Evolutionary conservation across 441 rosid genomes (phyloP), one percentile per base, ranked within the genome.

Genomic region (Eruca vesicaria): DNA sequence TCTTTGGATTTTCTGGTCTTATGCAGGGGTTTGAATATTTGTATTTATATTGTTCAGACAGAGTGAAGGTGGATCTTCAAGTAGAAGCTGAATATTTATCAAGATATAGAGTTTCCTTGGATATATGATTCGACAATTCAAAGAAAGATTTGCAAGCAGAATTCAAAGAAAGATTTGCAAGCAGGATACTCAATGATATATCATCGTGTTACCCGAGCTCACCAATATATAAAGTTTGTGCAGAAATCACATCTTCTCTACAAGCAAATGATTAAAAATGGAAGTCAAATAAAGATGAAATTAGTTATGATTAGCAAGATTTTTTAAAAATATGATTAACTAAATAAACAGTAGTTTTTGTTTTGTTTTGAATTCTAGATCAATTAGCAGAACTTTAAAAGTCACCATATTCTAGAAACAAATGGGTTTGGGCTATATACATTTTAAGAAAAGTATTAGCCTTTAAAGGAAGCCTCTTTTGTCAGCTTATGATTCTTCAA

Each of bases 391-490:
- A 26, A 7, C 10, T 55, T 0, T 3, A 60, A 68, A 69, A 76
- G 75, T 76, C 16, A 14, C 61, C 41, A 56, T 9, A 33, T 0
- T 58, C 3, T 15, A 69, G 66, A 55, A 53, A 15, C 10, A 65
- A 35, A 72, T 78, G 81, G 81, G 74, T 78, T 72, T 78, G 81
- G 77, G 81, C 81, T 78, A 66, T 3, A 66, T 3, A 38, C 4
- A 0, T 33, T 43, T 4, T 48, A 4, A 19, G 28, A 65, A 23
- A 29, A 19, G 26, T 21, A 11, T n/a, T 6, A 10, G 77, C 64
- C 80, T 77, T 71, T n/a, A 14, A 35, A 60, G 29, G 71, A 61
- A 66, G 80, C 73, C 80, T 78, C 69, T 61, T 59, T 78, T 73
- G 77, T 72, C 73, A 35, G 23, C 32, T 72, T 66, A 38, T 72